phyloP scores from a whole-genome alignment of 345 rosid genomes.

The Moricandia moricandioides region DNA sequence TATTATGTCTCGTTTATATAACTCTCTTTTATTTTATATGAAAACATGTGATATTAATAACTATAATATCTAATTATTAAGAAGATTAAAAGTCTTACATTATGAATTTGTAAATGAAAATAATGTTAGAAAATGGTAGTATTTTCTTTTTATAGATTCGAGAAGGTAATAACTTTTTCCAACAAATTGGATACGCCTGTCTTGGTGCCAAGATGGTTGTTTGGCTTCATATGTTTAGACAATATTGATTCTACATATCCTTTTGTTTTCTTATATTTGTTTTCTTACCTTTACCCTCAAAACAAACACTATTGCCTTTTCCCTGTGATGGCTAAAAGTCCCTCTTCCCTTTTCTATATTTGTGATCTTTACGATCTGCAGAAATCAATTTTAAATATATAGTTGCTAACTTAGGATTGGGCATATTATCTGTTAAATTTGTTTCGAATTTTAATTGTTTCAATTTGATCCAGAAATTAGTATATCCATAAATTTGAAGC shows the following conservation, averaged over 20 bases:
- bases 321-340: slow-evolving; percentile 15
- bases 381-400: background rate
- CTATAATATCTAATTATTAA: background rate
- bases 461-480: too few species aligned
- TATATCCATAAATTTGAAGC: too few species aligned
- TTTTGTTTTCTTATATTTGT: slow-evolving; percentile 35
- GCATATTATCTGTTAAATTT: too few species aligned
- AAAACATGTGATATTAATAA: background rate
- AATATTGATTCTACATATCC: slow-evolving; percentile 34
- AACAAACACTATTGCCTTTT: slow-evolving; percentile 24
- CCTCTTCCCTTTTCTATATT: background rate
- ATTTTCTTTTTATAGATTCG: slow-evolving; percentile 3
- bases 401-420: too few species aligned
- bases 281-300: background rate
- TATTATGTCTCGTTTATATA: too few species aligned
- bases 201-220: slow-evolving; percentile 33
- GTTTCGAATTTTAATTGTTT: too few species aligned
- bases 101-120: background rate
- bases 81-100: slow-evolving; percentile 1
- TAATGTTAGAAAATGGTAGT: background rate
- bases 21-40: too few species aligned
- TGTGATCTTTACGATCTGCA: background rate
- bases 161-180: slow-evolving; percentile 30
- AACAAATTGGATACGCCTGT: slow-evolving; percentile 37
- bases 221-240: slow-evolving; percentile 39